These are phyloP conservation scores for Boechera stricta DNA, from an alignment of 345 rosid species.

Conservation along the genomic window DNA sequence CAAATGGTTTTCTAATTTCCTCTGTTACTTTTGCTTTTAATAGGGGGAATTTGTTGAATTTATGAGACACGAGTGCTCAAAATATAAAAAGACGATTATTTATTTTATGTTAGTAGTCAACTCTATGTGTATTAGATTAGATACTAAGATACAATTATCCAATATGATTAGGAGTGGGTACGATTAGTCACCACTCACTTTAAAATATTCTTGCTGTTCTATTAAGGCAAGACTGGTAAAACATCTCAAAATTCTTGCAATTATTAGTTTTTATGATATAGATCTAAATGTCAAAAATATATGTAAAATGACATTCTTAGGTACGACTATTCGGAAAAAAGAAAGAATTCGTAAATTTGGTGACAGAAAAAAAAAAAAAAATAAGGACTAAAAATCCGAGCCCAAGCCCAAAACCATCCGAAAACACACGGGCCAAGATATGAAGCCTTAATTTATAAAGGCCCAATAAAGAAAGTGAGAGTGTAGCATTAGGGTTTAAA, in stretches of 20 bases:
- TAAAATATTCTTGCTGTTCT: slow-evolving; percentile 14
- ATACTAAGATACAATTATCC: background rate
- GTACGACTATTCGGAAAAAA: background rate
- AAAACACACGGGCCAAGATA: background rate
- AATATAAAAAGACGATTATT: background rate
- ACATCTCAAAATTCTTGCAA: background rate
- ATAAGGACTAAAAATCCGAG: background rate
- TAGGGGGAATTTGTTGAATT: background rate
- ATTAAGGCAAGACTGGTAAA: slow-evolving; percentile 28
- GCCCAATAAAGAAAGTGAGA: slow-evolving; percentile 11
- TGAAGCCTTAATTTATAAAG: background rate
- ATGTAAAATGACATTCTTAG: background rate
- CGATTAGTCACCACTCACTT: background rate
- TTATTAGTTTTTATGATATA: background rate
- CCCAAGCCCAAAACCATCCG: background rate
- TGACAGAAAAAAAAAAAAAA: background rate
- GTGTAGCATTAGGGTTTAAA: slow-evolving; percentile 27
- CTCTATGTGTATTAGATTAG: background rate
- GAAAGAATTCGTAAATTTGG: background rate
- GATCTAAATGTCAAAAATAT: background rate
- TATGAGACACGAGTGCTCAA: background rate
- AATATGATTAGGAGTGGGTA: slow-evolving; percentile 10
- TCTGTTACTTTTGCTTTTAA: background rate
- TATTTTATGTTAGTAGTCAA: background rate
- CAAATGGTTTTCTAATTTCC: background rate